phyloP scores from a whole-genome alignment of 2,329 filamentous ascomycete species.

The Talaromyces piceae region DNA sequence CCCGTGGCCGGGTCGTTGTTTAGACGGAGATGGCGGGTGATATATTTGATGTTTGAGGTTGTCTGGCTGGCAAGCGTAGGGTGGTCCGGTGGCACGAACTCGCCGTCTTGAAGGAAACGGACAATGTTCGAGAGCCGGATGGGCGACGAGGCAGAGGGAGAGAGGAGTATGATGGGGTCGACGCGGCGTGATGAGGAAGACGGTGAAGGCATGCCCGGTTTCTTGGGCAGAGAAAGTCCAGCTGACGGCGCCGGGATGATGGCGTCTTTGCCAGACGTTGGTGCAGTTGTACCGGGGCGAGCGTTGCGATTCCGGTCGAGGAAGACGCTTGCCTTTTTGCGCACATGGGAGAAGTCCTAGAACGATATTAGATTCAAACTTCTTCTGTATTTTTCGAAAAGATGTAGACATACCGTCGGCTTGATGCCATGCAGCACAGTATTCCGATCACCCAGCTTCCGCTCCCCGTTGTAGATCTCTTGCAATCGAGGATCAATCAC shows the following conservation, averaged over 20 bases:
- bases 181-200: conserved; percentile 44
- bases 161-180: conserved; percentile 92
- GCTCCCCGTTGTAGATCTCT: conserved; percentile 85
- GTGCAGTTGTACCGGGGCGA: conserved; percentile 28
- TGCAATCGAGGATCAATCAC: conserved; percentile 74
- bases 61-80: conserved; percentile 53
- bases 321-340: conserved; percentile 74
- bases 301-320: conserved; percentile 48
- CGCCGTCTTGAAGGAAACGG: conserved; percentile 16
- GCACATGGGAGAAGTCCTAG: conserved; percentile 89
- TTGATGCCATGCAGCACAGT: conserved; percentile 79
- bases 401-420: conserved; percentile 58
- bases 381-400: neutral
- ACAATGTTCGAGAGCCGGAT: conserved; percentile 95
- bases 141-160: conserved; percentile 87
- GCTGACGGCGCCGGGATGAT: conserved; percentile 30
- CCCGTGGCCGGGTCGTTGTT: neutral
- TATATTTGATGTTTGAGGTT: conserved; percentile 73
- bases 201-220: conserved; percentile 27
- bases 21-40: conserved; percentile 51
- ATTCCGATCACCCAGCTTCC: conserved; percentile 88
- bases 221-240: conserved; percentile 33
- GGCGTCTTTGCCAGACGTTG: conserved; percentile 19
- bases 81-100: conserved; percentile 14
- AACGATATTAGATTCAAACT: neutral